Percentiles rank a stretch among this genome's conserved stretches.
Evolutionary conservation across 257 asterid genomes (phyloP).

Genomic region (Gynochthodes officinalis): DNA sequence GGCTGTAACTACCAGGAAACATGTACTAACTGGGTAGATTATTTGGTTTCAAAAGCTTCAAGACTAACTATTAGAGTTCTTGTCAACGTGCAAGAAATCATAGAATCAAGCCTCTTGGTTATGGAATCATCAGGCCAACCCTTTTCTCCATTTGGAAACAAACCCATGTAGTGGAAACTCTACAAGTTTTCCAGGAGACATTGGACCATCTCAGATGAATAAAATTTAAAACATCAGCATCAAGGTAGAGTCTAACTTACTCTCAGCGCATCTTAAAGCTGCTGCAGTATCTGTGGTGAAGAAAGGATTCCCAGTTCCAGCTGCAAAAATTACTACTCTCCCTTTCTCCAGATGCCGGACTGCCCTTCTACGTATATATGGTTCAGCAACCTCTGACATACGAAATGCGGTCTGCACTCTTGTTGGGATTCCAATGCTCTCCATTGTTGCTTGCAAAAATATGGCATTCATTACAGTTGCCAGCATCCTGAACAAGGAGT

Average conservation of each 20-base stretch:
- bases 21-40: neutral
- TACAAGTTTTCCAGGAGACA: neutral
- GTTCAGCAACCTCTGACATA: conserved; percentile 99
- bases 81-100: neutral
- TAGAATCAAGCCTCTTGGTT: neutral
- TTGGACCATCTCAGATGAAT: neutral
- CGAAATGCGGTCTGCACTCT: conserved; percentile 98
- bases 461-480: conserved; percentile 99
- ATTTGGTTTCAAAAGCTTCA: conserved; percentile 1
- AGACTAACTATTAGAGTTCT: neutral
- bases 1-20: neutral
- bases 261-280: conserved; percentile 94
- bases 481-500: conserved; percentile 65
- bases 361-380: conserved; percentile 93
- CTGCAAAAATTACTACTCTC: conserved; percentile 94
- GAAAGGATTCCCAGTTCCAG: conserved; percentile 98
- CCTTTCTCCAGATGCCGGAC: conserved; percentile 97
- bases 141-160: neutral
- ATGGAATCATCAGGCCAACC: neutral
- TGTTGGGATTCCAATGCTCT: conserved; percentile 94
- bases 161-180: neutral
- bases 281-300: conserved; percentile 99
- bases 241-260: conserved; percentile 40
- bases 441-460: conserved; percentile 96
- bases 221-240: neutral